phyloP scores from a whole-genome alignment of 2,329 filamentous ascomycete genomes.

The Cryphonectria carpinicola region DNA sequence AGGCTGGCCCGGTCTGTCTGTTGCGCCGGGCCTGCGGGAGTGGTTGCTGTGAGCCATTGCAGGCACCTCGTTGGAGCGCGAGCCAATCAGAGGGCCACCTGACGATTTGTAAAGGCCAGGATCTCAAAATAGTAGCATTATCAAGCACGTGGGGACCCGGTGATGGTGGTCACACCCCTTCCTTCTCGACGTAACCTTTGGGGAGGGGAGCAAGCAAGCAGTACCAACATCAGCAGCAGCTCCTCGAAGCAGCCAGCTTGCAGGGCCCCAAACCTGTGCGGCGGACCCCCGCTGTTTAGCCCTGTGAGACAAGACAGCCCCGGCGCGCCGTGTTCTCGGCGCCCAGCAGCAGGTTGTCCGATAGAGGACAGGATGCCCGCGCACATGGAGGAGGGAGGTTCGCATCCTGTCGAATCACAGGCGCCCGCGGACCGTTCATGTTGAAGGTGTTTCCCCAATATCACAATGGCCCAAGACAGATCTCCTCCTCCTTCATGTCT shows the following conservation, averaged over 20 bases:
- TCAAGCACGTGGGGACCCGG: constrained; percentile 26
- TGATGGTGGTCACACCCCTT: constrained; percentile 15
- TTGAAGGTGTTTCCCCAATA: not conserved
- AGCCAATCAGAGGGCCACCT: constrained; percentile 17
- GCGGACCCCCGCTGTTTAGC: constrained; percentile 5
- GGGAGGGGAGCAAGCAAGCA: not conserved
- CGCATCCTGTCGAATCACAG: constrained; percentile 11
- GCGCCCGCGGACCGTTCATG: not conserved
- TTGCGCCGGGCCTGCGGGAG: not conserved
- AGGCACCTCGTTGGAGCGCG: not conserved
- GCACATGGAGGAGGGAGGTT: not conserved
- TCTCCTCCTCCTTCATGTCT: not conserved
- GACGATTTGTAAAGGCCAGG: constrained; percentile 25
- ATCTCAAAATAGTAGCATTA: constrained; percentile 28
- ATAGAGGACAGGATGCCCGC: not conserved
- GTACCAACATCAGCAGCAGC: not conserved
- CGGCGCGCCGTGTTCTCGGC: not conserved
- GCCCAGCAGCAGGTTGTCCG: not conserved
- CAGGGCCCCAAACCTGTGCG: not conserved
- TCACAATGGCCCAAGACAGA: not conserved
- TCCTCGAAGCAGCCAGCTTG: not conserved
- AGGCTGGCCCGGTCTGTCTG: constrained; percentile 19
- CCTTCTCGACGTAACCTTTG: not conserved
- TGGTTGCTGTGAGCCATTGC: not conserved
- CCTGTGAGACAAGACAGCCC: constrained; percentile 10